Evolutionary conservation across 106 monocot genomes (phyloP).

Genomic region (Allium fistulosum): DNA sequence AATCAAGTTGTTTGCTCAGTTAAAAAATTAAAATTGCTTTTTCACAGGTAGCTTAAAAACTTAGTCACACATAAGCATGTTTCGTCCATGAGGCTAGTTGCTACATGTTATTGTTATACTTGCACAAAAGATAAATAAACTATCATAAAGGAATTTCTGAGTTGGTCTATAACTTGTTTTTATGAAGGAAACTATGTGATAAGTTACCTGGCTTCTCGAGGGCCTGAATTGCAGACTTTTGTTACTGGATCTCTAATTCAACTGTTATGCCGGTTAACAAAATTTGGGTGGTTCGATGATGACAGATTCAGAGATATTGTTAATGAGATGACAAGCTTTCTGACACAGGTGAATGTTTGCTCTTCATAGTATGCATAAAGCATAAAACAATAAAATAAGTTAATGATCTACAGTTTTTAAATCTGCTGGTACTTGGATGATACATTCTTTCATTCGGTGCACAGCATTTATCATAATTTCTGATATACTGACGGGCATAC

Average conservation of each 20-base stretch:
- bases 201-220: conserved; percentile 89
- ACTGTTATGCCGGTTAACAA: conserved; percentile 93
- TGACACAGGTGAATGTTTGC: conserved; percentile 56
- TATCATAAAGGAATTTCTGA: conserved; percentile 9
- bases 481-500: too few relatives aligned
- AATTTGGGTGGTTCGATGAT: conserved; percentile 99
- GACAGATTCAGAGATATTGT: conserved; percentile 87
- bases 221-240: conserved; percentile 84
- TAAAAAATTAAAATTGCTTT: not conserved
- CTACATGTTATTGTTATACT: too few relatives aligned
- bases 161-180: conserved; percentile 47
- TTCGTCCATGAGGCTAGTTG: too few relatives aligned
- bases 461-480: too few relatives aligned
- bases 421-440: too few relatives aligned
- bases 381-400: too few relatives aligned
- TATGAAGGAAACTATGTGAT: conserved; percentile 94
- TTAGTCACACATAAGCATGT: too few relatives aligned
- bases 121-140: too few relatives aligned
- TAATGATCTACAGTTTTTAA: too few relatives aligned
- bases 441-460: too few relatives aligned
- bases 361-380: not conserved
- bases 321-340: conserved; percentile 72
- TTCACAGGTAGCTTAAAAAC: not conserved
- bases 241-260: conserved; percentile 83
- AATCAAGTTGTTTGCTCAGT: not conserved